Evolutionary conservation across 2,329 filamentous ascomycete genomes (phyloP), one percentile per base, ranked within the genome.

Genomic region (Aquanectria penicillioides): DNA sequence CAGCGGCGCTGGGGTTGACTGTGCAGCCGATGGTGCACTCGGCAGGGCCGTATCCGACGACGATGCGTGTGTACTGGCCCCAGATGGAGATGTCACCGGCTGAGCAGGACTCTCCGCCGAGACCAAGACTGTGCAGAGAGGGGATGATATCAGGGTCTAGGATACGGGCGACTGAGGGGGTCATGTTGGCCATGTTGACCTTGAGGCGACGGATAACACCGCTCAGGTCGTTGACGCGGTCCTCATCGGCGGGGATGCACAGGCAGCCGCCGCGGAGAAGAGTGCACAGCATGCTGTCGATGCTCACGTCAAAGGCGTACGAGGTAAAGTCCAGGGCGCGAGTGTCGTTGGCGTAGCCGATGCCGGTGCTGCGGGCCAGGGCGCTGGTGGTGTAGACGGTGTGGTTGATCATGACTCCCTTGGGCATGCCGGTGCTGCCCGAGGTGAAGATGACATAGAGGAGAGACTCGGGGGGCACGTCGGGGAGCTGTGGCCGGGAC

Each of bases 361-460:
- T 75, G 9, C 74, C 74, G 3, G 73, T 59, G 33, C 62, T 59
- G 26, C 64, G 49, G 4, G 57, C 68, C 13, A 63, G 49, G 7
- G 63, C 61, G 26, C 80, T 79, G 41, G 79, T 81, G 25, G 78
- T 78, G 57, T 79, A 82, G 51, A 80, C 81, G 28, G 70, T 73
- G 57, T 84, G 81, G 2, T 78, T 77, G 55, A 83, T 75, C 40
- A 88, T 78, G 4, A 88, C 86, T 18, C 86, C 87, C 74, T 89
- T 89, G 2, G 86, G 87, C 57, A 81, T 82, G 6, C 87, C 86
- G 0, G 87, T 89, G 58, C 85, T 89, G 12, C 86, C 86, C 1
- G 86, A 89, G 10, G 86, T 89, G 69, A 88, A 89, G 67, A 89
- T 87, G 65, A 88, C 83, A 59, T 83, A 84, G 28, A 82, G 76